These are phyloP conservation scores for Ceratobasidium papillatum DNA, from an alignment of 1,284 basidiomycete species.

Conservation along the genomic window DNA sequence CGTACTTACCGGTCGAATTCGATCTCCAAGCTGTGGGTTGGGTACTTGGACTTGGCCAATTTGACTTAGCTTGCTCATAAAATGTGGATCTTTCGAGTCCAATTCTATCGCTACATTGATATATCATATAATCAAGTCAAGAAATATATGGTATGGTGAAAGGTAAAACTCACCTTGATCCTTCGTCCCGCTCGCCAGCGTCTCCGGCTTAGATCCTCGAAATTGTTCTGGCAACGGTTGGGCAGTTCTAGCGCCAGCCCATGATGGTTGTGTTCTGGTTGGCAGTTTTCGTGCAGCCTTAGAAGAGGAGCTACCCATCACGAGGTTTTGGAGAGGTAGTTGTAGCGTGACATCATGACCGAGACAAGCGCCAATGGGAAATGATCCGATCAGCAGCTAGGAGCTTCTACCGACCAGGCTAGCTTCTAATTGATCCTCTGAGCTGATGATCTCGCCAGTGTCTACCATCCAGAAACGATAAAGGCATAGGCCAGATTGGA, in stretches of 20 bases:
- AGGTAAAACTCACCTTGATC: slow-evolving; percentile 56
- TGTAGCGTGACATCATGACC: not conserved
- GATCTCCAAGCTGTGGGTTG: slow-evolving; percentile 67
- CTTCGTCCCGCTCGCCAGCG: slow-evolving; percentile 63
- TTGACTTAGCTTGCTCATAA: slow-evolving; percentile 72
- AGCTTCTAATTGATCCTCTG: slow-evolving; percentile 2
- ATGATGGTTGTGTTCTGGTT: slow-evolving; percentile 58
- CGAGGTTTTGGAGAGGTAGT: not conserved
- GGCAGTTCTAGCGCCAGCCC: slow-evolving; percentile 63
- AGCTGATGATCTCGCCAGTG: too few species aligned
- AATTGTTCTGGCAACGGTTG: slow-evolving; percentile 39
- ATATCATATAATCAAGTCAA: not conserved
- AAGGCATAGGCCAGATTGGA: too few species aligned
- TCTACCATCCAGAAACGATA: too few species aligned
- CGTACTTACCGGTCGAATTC: slow-evolving; percentile 61
- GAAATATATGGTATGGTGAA: not conserved
- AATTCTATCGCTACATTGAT: slow-evolving; percentile 64
- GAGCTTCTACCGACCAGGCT: not conserved
- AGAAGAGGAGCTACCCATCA: slow-evolving; percentile 76
- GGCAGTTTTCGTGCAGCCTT: slow-evolving; percentile 73
- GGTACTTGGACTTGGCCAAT: slow-evolving; percentile 76
- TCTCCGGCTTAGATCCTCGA: slow-evolving; percentile 45
- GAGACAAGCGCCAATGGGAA: not conserved
- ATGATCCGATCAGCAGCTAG: slow-evolving; percentile 1
- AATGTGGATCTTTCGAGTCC: slow-evolving; percentile 79